These are phyloP conservation scores for Colletotrichum horii DNA, from an alignment of 2,329 filamentous ascomycete genomes.

Conservation along the genomic window DNA sequence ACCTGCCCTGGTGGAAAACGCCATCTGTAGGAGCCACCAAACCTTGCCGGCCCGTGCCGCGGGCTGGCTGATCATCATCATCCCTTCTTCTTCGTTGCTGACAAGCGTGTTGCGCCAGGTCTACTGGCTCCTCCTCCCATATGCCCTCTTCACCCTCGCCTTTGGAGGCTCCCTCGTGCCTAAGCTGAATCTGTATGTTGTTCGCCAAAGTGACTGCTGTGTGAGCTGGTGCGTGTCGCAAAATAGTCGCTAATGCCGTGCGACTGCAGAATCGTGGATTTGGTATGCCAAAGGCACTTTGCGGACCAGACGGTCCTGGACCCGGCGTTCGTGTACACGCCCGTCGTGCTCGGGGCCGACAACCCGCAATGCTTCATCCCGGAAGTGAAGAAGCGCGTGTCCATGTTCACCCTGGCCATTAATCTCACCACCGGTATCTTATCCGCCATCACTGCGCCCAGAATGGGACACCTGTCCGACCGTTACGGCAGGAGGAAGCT, in stretches of 20 bases:
- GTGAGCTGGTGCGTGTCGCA: neutral
- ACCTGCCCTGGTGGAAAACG: slow-evolving; percentile 64
- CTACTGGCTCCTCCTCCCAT: slow-evolving; percentile 83
- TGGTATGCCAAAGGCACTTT: slow-evolving; percentile 86
- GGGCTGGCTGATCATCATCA: neutral
- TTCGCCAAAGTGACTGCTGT: neutral
- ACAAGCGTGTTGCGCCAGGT: slow-evolving; percentile 56
- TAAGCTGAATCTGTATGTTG: slow-evolving; percentile 75
- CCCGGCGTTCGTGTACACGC: slow-evolving; percentile 64
- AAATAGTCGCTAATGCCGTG: neutral
- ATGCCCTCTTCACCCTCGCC: slow-evolving; percentile 81
- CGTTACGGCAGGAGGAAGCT: slow-evolving; percentile 80
- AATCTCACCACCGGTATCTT: slow-evolving; percentile 77
- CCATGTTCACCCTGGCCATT: slow-evolving; percentile 79
- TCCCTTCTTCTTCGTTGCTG: slow-evolving; percentile 24
- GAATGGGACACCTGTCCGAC: slow-evolving; percentile 85
- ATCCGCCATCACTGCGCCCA: slow-evolving; percentile 82
- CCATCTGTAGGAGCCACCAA: slow-evolving; percentile 58
- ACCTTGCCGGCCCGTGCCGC: neutral
- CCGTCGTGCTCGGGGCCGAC: slow-evolving; percentile 69
- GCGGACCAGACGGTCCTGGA: slow-evolving; percentile 66
- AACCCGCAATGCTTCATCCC: slow-evolving; percentile 83
- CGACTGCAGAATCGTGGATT: slow-evolving; percentile 66
- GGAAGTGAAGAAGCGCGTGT: slow-evolving; percentile 77
- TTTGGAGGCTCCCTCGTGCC: slow-evolving; percentile 88